Percentiles rank a stretch among this genome's conserved stretches.
phyloP scores from a whole-genome alignment of 2,329 filamentous ascomycete species.

The Penicillium corylophilum region DNA sequence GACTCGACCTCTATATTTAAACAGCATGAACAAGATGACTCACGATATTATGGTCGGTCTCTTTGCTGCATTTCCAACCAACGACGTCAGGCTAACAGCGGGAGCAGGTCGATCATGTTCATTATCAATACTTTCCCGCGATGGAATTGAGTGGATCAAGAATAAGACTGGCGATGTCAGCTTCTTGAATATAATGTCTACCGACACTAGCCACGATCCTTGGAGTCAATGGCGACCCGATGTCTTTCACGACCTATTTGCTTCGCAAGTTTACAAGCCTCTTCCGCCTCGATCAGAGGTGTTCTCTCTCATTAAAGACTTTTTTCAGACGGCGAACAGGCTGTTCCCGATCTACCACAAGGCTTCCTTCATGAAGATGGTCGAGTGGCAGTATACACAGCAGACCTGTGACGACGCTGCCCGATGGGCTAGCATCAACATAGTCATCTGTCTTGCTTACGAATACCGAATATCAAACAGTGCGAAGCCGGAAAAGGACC shows the following conservation, averaged over 20 bases:
- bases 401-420: constrained; percentile 91
- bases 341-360: constrained; percentile 96
- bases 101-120: constrained; percentile 78
- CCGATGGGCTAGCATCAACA: constrained; percentile 95
- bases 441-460: constrained; percentile 83
- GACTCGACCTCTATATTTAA: constrained; percentile 76
- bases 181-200: constrained; percentile 83
- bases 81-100: background rate
- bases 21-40: constrained; percentile 85
- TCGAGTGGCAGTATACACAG: constrained; percentile 86
- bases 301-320: constrained; percentile 80
- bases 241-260: constrained; percentile 87
- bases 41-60: constrained; percentile 67
- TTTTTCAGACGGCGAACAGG: constrained; percentile 95
- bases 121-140: constrained; percentile 93
- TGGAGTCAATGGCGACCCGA: constrained; percentile 97
- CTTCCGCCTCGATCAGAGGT: constrained; percentile 83
- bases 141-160: constrained; percentile 96
- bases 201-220: constrained; percentile 78
- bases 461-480: constrained; percentile 89
- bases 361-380: constrained; percentile 92
- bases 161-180: constrained; percentile 89
- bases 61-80: background rate
- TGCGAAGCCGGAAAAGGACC: constrained; percentile 79
- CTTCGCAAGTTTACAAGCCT: constrained; percentile 73